These are phyloP conservation scores for Coemansia sp. DNA, from an alignment of 192 early-diverging fungal species.

Conservation along the genomic window DNA sequence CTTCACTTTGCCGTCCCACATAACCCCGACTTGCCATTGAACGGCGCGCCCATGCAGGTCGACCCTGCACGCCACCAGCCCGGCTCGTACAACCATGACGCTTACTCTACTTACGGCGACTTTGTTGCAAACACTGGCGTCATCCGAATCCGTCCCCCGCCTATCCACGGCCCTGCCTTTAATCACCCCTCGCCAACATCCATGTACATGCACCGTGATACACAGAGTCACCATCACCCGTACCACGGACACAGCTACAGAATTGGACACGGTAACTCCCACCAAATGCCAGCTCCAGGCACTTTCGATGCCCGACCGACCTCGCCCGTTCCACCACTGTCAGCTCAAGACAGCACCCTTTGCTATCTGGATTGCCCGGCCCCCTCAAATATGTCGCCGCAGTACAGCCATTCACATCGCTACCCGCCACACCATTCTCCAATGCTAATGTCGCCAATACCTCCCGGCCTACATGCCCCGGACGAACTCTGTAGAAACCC, in stretches of 20 bases:
- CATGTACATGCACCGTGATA: slow-evolving; percentile 2
- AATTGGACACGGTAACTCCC: not conserved
- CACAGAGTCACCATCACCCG: not conserved
- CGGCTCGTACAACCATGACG: slow-evolving; percentile 39
- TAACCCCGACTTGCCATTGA: slow-evolving; percentile 17
- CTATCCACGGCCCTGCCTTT: slow-evolving; percentile 19
- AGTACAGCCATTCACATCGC: slow-evolving; percentile 3
- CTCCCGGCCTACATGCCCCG: not conserved
- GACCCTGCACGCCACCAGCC: slow-evolving; percentile 26
- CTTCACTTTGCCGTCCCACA: slow-evolving; percentile 13
- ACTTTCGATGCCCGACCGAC: slow-evolving; percentile 11
- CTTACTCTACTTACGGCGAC: slow-evolving; percentile 47
- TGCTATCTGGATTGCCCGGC: not conserved
- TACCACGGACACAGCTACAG: slow-evolving; percentile 5
- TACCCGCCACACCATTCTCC: not conserved
- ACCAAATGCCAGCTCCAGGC: slow-evolving; percentile 11
- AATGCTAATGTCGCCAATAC: not conserved
- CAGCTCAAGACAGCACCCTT: not conserved
- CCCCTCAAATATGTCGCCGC: not conserved
- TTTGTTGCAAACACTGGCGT: slow-evolving; percentile 41
- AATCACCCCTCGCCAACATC: slow-evolving; percentile 10
- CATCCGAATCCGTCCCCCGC: slow-evolving; percentile 37
- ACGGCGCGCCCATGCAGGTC: slow-evolving; percentile 22
- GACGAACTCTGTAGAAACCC: not conserved
- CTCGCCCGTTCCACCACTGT: not conserved